Conservation (phyloP, 352 stramenopile genomes). For the Thraustochytrium striatum region DNA sequence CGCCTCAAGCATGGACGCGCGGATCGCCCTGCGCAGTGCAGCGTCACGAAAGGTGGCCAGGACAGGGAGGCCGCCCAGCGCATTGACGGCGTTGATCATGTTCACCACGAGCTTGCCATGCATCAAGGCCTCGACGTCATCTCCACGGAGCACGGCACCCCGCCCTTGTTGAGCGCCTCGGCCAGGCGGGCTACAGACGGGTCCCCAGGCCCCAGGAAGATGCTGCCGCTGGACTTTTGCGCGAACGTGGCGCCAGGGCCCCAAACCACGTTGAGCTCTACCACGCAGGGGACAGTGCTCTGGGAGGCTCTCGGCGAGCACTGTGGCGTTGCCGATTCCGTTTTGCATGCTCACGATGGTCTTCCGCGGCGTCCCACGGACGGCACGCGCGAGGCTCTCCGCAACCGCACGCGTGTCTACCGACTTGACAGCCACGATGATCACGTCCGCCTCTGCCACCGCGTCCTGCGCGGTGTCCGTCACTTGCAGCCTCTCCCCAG, state of each 20-base stretch:
- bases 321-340: slow-evolving; percentile 8
- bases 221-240: not conserved
- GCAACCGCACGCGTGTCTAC: not conserved
- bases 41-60: slow-evolving; percentile 5
- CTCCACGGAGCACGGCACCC: not conserved
- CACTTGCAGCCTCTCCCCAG: not conserved
- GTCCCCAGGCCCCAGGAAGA: not conserved
- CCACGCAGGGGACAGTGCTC: not conserved
- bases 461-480: not conserved
- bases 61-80: slow-evolving; percentile 1
- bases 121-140: not conserved
- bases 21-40: not conserved
- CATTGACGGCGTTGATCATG: slow-evolving; percentile 46
- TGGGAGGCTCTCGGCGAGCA: not conserved
- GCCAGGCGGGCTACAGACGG: not conserved
- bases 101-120: slow-evolving; percentile 45
- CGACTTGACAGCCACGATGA: slow-evolving; percentile 45
- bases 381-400: not conserved
- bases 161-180: not conserved
- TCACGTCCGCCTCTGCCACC: slow-evolving; percentile 27
- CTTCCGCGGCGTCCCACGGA: not conserved
- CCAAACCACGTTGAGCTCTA: slow-evolving; percentile 47
- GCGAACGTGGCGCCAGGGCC: not conserved
- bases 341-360: slow-evolving; percentile 29
- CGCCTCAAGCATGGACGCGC: not conserved